Base-by-base conservation (phyloP, 2,329 filamentous ascomycete species). In the Colletotrichum lini region DNA sequence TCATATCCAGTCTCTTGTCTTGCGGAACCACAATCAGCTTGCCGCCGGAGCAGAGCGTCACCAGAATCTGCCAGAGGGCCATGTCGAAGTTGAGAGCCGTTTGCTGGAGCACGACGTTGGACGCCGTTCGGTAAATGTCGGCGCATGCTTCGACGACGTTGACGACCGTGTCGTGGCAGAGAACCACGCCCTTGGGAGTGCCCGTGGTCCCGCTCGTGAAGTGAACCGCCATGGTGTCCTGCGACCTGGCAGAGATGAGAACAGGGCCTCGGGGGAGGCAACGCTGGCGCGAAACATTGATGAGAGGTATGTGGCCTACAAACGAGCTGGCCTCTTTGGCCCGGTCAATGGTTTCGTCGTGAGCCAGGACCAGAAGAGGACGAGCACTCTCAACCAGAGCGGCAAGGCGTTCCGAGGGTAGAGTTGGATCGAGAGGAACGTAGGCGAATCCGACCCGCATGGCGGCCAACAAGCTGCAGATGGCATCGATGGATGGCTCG, bases 81-180 rank as follows among this genome's bases (percentile, higher is more conserved):
- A 84, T 74, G 65, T 86, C 83, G 73, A 86, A 86, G 8, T 76
- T 78, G 35, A 77, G 78, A 1, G 83, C 76, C 21, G 77, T 83
- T 69, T 84, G 82, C 63, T 84, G 82, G 1, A 85, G 75, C 1
- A 82, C 77, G 2, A 2, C 73, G 67, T 0, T 73, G 75, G 1
- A 79, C 62, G 1, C 53, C 12, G 30, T 72, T 73, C n/a, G 10
- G n/a, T 13, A 79, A 67, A 35, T 76, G 69, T 66, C 80, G 80
- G 8, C 73, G 52, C 6, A 84, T 65, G 44, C 73, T 76, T 10
- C 44, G 16, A 80, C 69, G 18, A 76, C 70, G 66, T 80, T 81
- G 4, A 73, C 54, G 7, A 84, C 67, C 40, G 73, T 77, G 6
- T 52, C 58, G 62, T 83, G 80, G 0, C 57, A 65, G 12, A 84